Conservation (phyloP, 306 rosid genomes). For the Begonia loranthoides region DNA sequence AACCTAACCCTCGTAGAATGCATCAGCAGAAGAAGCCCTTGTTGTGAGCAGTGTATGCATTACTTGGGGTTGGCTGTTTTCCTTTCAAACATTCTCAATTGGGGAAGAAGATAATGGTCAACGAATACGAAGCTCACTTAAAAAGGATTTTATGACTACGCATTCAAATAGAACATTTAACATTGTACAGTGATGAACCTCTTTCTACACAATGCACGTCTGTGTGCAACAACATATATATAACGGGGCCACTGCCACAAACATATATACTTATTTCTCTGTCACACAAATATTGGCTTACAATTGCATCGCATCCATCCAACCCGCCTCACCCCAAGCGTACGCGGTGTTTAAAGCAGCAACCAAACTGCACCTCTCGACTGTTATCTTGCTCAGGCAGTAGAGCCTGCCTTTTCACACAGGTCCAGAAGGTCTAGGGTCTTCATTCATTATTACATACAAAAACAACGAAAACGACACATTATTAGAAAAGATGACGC, state of each 20-base stretch:
- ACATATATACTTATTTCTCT: slow-evolving; percentile 10
- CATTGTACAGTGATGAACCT: background rate
- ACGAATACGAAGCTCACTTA: no score
- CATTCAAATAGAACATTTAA: background rate
- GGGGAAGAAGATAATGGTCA: no score
- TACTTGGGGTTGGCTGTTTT: no score
- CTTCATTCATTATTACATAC: slow-evolving; percentile 28
- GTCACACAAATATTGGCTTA: slow-evolving; percentile 22
- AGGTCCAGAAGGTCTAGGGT: slow-evolving; percentile 87
- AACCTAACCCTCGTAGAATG: no score
- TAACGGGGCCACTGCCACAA: no score
- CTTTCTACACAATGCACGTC: background rate
- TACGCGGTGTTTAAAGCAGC: slow-evolving; percentile 87
- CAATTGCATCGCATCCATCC: slow-evolving; percentile 1
- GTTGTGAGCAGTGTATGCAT: no score
- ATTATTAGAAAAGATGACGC: no score
- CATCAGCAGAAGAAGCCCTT: no score
- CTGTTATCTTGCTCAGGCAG: slow-evolving; percentile 52
- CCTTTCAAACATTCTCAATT: no score
- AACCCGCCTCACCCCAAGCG: slow-evolving; percentile 47
- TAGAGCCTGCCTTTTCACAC: slow-evolving; percentile 86
- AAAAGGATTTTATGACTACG: no score
- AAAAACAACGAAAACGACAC: background rate
- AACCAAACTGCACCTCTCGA: slow-evolving; percentile 36
- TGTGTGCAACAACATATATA: background rate